Evolutionary conservation across 2,329 filamentous ascomycete genomes (phyloP), one percentile per base, ranked within the genome.

Genomic region (Coniochaeta sp.): DNA sequence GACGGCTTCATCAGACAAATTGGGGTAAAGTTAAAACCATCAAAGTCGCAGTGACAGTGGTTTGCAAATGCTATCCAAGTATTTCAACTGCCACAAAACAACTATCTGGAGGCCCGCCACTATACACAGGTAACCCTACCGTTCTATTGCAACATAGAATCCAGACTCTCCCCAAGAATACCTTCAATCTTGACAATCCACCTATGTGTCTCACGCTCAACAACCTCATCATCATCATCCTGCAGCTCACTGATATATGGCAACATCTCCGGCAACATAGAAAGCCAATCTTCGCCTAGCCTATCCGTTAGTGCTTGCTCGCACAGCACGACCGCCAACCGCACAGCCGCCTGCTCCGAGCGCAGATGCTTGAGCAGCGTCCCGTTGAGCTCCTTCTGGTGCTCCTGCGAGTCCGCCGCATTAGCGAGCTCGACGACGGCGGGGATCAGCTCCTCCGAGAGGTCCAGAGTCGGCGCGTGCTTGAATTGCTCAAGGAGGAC

Each of bases 161-260:
- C 91, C 71, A 98, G 76, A 68, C 89, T 92, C 81, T 98, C 93
- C 6, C 95, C 95, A 58, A 98, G 76, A 33, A 96, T 89, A 55
- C 84, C 87, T 76, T 98, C 93, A 70, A 99, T 96, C 75, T 87
- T 87, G 70, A 88, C 84, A 67, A 98, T 95, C 93, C 95, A 97
- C 68, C 86, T 81, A 71, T 93, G 84, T 40, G 92, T 93, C 78
- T 96, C 93, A 70, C 86, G 81, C 78, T 99, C 95, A 26, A 99
- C 93, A 31, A 83, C 81, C 76, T 98, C 95, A 70, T 98, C 93
- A 66, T 98, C 95, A 72, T 99, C 95, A 71, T 99, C 95, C 76
- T 96, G 89, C 69, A 96, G 74, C 77, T 99, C 95, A 69, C 91
- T 96, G 67, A 99, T 96, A 65, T 93, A 91, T 22, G 96, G 93